Base-by-base conservation (phyloP, 2,329 filamentous ascomycete species). In the Trichoderma brevicompactum region DNA sequence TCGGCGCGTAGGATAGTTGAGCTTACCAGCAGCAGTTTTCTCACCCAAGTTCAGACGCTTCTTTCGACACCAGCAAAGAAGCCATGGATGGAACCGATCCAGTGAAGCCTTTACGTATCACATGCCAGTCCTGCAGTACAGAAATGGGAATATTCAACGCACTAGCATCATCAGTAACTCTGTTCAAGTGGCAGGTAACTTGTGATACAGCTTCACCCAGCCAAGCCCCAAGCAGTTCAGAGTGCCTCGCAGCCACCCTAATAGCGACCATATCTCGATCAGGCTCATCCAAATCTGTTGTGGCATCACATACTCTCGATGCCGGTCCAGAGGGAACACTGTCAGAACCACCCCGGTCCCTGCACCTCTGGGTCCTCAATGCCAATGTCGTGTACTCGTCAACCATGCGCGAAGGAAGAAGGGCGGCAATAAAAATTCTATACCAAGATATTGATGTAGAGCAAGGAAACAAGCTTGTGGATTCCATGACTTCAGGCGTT, bases 171-270 rank as follows among this genome's bases (percentile, higher is more conserved):
- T 83, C 84, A 1, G 75, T 83, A 43, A 81, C 80, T 0, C 71
- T 88, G 36, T 85, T 85, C 74, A 87, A 88, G 76, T 87, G 85
- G 85, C 80, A 82, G 68, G 74, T 87, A 43, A 72, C 72, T n/a
- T 80, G 82, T 67, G 71, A 77, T 66, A 77, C 74, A 15, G 34
- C 67, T 46, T 68, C 65, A 4, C 49, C 68, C 32, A 66, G 68
- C 44, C 62, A 63, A 28, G 68, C 67, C 5, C 84, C 81, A 5
- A 80, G 70, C 48, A 77, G 82, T 38, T 70, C 78, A 0, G 80
- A 86, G 56, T 87, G 85, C 66, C 77, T 87, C 2, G 80, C 83
- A 4, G 81, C 83, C 0, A 83, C 82, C 61, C 76, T 88, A 32
- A 72, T 83, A 19, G 80, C 84, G 9, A 84, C 81, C 0, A 80